Conservation (phyloP, 805 yeast genomes). For the Naumovozyma dairenensis region DNA sequence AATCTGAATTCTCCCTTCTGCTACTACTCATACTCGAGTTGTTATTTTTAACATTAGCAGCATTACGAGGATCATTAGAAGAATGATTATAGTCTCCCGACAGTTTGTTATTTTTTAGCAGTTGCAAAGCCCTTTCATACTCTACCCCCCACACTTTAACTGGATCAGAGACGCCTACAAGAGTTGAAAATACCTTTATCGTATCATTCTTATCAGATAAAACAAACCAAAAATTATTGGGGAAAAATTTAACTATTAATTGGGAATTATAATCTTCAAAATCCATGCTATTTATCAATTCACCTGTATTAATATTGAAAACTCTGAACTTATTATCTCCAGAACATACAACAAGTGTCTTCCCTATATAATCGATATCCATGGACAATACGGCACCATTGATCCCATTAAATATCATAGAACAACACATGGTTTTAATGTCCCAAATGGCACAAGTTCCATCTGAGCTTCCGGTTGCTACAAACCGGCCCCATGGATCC, state of each 20-base stretch:
- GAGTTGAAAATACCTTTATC: constrained; percentile 9
- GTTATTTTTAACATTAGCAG: no score
- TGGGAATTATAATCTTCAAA: constrained; percentile 7
- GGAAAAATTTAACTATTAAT: constrained; percentile 16
- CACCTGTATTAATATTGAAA: constrained; percentile 10
- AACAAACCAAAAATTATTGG: constrained; percentile 18
- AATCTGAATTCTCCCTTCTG: no score
- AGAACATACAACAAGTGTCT: constrained; percentile 15
- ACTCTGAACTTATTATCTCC: constrained; percentile 13
- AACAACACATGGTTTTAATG: constrained; percentile 11
- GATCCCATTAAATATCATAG: constrained; percentile 9
- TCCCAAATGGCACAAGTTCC: constrained; percentile 23
- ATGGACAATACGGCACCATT: constrained; percentile 13
- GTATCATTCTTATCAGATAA: constrained; percentile 14
- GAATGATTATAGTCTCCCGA: no score
- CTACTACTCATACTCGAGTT: no score
- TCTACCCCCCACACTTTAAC: constrained; percentile 12
- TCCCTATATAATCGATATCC: constrained; percentile 20
- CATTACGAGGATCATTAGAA: no score
- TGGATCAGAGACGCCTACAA: constrained; percentile 6
- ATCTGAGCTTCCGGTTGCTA: constrained; percentile 41
- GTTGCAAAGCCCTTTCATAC: no score
- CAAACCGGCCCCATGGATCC: constrained; percentile 43
- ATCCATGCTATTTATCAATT: constrained; percentile 3
- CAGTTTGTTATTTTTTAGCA: no score